These are phyloP conservation scores for Apophysomyces variabilis DNA, from an alignment of 371 early-diverging fungal species.

Conservation along the genomic window DNA sequence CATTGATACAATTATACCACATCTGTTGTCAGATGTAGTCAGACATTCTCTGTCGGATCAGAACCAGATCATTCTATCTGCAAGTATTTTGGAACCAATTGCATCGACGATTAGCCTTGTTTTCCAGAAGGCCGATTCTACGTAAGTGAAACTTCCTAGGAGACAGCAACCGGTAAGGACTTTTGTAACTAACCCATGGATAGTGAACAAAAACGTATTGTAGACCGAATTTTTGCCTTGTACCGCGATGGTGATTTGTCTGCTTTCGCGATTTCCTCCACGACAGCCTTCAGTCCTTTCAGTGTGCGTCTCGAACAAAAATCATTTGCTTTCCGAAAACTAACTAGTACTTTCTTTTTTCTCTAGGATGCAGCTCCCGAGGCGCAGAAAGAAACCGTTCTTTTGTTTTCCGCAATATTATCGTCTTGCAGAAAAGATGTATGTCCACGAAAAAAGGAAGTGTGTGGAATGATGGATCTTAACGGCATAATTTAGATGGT, in stretches of 20 bases:
- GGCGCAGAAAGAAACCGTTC: slow-evolving; percentile 51
- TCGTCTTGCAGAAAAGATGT: slow-evolving; percentile 64
- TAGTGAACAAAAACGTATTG: slow-evolving; percentile 53
- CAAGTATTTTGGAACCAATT: slow-evolving; percentile 41
- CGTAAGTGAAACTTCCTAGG: slow-evolving; percentile 27
- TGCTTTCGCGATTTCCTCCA: slow-evolving; percentile 11
- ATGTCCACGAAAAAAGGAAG: slow-evolving; percentile 9
- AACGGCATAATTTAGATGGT: slow-evolving; percentile 26
- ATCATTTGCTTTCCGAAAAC: not conserved
- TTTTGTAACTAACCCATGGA: not conserved
- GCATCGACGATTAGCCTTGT: slow-evolving; percentile 52
- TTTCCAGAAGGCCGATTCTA: slow-evolving; percentile 48
- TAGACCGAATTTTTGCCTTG: slow-evolving; percentile 52
- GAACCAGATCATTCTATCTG: slow-evolving; percentile 27
- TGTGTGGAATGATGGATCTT: no score
- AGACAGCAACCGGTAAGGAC: not conserved
- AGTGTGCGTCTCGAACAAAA: slow-evolving; percentile 15
- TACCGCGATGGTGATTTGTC: slow-evolving; percentile 53
- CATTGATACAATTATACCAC: slow-evolving; percentile 48
- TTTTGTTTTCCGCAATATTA: slow-evolving; percentile 59
- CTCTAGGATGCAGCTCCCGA: slow-evolving; percentile 29
- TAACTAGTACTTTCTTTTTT: not conserved
- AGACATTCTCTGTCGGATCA: slow-evolving; percentile 41
- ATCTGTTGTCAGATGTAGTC: slow-evolving; percentile 49
- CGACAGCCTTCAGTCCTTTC: slow-evolving; percentile 26